phyloP scores from a whole-genome alignment of 2,329 filamentous ascomycete genomes.

The Fusarium xylarioides region DNA sequence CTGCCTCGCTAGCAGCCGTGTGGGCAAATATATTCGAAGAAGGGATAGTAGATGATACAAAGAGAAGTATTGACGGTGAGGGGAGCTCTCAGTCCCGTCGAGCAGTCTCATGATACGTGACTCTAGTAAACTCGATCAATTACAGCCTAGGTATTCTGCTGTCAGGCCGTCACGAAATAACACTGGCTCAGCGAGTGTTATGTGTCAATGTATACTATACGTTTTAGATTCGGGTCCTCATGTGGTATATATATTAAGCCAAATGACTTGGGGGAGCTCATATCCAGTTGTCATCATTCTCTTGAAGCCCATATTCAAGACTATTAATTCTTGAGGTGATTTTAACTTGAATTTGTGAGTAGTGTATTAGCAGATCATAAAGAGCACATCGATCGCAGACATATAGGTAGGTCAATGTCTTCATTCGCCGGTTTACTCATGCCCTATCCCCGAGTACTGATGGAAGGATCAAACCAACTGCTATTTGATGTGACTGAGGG shows the following conservation, averaged over 20 bases:
- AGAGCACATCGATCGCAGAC: not conserved
- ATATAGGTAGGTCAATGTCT: not conserved
- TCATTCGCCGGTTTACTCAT: not conserved
- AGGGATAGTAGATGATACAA: conserved; percentile 43
- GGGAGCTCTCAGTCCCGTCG: conserved; percentile 15
- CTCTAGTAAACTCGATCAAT: not conserved
- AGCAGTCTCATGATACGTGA: not conserved
- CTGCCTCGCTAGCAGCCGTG: conserved; percentile 41
- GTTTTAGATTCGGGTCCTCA: not conserved
- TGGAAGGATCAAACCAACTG: not conserved
- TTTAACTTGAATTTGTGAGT: no score
- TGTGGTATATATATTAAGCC: not conserved
- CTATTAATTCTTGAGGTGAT: no score
- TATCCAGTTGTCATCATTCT: not conserved
- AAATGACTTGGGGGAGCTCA: not conserved
- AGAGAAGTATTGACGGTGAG: conserved; percentile 35
- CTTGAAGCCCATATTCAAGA: not conserved
- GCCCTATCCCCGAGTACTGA: not conserved
- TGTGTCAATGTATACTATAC: not conserved
- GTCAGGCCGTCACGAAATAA: not conserved
- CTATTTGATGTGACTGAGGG: not conserved
- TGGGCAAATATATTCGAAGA: conserved; percentile 50
- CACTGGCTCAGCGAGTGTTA: not conserved
- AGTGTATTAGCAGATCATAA: not conserved
- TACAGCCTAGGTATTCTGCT: not conserved